Conservation (phyloP, 2,329 filamentous ascomycete genomes). For the Penicillium sp. region DNA sequence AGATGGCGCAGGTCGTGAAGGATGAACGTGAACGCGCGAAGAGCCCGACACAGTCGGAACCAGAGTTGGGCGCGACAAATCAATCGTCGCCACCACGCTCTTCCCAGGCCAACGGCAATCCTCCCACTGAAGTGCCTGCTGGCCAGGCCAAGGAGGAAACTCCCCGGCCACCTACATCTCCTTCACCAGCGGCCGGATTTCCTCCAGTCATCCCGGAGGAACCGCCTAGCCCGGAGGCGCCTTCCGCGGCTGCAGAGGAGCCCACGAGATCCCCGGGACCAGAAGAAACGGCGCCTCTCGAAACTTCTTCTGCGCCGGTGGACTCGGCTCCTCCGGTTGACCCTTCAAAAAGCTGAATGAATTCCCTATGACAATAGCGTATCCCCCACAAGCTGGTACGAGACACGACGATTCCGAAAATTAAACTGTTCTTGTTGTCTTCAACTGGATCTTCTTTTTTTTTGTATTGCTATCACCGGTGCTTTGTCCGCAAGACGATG, state of each 20-base stretch:
- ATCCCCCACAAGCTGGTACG: background rate
- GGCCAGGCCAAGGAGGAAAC: constrained; percentile 20
- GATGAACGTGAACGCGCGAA: constrained; percentile 50
- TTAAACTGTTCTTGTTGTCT: background rate
- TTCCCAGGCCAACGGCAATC: constrained; percentile 17
- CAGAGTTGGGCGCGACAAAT: constrained; percentile 28
- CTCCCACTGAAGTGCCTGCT: constrained; percentile 19
- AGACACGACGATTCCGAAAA: background rate
- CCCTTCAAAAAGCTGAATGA: background rate
- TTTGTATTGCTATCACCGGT: constrained; percentile 3
- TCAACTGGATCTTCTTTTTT: background rate
- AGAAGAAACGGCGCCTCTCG: background rate
- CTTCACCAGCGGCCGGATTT: constrained; percentile 25
- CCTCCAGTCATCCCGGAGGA: constrained; percentile 33
- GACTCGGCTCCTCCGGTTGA: constrained; percentile 3
- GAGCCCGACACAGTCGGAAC: constrained; percentile 42
- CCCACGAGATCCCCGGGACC: constrained; percentile 3
- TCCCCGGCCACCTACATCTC: constrained; percentile 24
- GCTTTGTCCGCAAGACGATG: background rate
- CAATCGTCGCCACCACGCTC: constrained; percentile 30
- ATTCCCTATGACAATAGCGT: constrained; percentile 3
- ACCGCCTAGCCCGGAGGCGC: constrained; percentile 24
- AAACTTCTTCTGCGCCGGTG: background rate
- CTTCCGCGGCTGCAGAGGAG: constrained; percentile 7
- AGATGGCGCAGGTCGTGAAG: constrained; percentile 50